phyloP scores from a whole-genome alignment of 805 yeast species.

The Candida nonsorbophila region DNA sequence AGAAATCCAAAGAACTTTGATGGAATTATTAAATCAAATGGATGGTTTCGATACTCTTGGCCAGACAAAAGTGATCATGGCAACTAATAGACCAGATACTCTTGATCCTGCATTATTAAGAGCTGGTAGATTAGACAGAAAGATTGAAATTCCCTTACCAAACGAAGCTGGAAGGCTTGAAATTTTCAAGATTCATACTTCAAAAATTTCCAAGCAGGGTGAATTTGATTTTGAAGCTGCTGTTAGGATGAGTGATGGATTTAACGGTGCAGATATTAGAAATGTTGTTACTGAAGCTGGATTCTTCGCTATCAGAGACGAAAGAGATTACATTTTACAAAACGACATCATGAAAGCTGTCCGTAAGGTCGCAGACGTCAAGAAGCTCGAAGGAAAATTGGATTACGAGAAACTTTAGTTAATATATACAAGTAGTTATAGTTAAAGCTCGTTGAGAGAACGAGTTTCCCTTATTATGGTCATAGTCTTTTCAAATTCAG shows the following conservation, averaged over 20 bases:
- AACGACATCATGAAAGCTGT: constrained; percentile 97
- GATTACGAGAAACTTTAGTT: constrained; percentile 88
- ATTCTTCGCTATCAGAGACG: constrained; percentile 95
- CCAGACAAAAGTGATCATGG: constrained; percentile 96
- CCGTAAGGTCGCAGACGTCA: constrained; percentile 92
- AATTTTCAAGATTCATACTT: constrained; percentile 87
- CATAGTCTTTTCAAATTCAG: constrained; percentile 27
- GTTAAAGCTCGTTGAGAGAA: constrained; percentile 1
- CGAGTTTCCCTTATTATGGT: constrained; percentile 2
- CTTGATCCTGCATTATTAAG: constrained; percentile 94
- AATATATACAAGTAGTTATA: constrained; percentile 5
- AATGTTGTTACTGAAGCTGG: constrained; percentile 98
- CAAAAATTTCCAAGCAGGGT: constrained; percentile 82
- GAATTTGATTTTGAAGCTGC: constrained; percentile 96
- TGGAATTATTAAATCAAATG: constrained; percentile 97
- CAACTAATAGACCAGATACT: constrained; percentile 98
- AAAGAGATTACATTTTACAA: constrained; percentile 89
- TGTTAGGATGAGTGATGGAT: constrained; percentile 98
- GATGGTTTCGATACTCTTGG: constrained; percentile 97
- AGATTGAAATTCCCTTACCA: constrained; percentile 92
- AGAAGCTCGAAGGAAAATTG: constrained; percentile 93
- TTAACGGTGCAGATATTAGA: constrained; percentile 97
- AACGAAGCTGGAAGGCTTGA: constrained; percentile 94
- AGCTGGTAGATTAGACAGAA: constrained; percentile 96
- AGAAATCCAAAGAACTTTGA: constrained; percentile 94